Evolutionary conservation across 208 protist species (phyloP).

Genomic region (Leishmania martiniquensis): DNA sequence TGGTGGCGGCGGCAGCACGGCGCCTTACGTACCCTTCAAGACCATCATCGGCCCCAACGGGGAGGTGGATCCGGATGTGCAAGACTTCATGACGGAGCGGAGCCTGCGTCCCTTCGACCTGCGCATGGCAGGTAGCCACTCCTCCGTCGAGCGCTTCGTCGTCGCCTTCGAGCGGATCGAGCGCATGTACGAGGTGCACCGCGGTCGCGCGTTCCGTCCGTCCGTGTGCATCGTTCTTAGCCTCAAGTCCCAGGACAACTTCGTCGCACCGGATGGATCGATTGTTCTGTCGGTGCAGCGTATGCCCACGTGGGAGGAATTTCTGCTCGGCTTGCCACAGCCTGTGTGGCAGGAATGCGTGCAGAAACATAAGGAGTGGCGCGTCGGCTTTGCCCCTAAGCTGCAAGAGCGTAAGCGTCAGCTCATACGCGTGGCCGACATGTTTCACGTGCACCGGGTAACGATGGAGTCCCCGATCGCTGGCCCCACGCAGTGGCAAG

Average conservation of each 20-base stretch:
- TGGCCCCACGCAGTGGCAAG: slow-evolving; percentile 57
- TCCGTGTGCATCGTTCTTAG: slow-evolving; percentile 74
- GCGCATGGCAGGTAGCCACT: slow-evolving; percentile 77
- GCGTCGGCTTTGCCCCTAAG: slow-evolving; percentile 64
- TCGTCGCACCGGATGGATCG: slow-evolving; percentile 75
- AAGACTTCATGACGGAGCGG: slow-evolving; percentile 76
- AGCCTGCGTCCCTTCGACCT: slow-evolving; percentile 80
- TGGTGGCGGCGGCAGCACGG: slow-evolving; percentile 30
- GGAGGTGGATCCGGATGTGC: slow-evolving; percentile 74
- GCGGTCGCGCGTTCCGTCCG: slow-evolving; percentile 65
- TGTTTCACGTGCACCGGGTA: slow-evolving; percentile 71
- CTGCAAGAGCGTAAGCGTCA: slow-evolving; percentile 66
- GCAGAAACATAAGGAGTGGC: slow-evolving; percentile 74
- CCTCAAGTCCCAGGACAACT: slow-evolving; percentile 56
- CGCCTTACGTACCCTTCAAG: slow-evolving; percentile 49
- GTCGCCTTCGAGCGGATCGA: slow-evolving; percentile 78
- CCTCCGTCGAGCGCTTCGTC: slow-evolving; percentile 80
- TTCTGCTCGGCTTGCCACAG: slow-evolving; percentile 67
- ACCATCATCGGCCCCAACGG: slow-evolving; percentile 77
- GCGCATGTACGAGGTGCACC: slow-evolving; percentile 79
- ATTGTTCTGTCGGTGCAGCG: slow-evolving; percentile 73
- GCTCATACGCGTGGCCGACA: slow-evolving; percentile 65
- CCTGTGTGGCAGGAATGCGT: slow-evolving; percentile 74
- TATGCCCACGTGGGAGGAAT: slow-evolving; percentile 80
- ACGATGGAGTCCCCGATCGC: slow-evolving; percentile 58